Evolutionary conservation across 495 filamentous ascomycete genomes (phyloP).

Genomic region (Bacidia gigantensis): DNA sequence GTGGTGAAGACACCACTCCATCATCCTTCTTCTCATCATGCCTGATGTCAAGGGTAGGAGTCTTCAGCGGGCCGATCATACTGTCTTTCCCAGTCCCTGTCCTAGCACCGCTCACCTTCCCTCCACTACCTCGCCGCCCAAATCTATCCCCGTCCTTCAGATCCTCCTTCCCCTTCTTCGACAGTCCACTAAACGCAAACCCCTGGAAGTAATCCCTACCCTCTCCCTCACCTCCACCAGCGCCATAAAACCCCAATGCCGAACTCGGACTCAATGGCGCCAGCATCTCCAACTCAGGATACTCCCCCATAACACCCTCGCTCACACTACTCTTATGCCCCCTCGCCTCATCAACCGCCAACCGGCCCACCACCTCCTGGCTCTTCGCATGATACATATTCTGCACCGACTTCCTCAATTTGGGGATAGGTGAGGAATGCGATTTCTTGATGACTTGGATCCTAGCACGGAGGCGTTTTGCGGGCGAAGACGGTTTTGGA

Average conservation of each 20-base stretch:
- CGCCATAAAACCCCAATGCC: too few species aligned
- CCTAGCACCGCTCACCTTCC: not conserved
- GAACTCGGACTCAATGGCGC: constrained; percentile 1
- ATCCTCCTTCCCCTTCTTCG: not conserved
- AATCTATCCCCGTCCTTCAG: not conserved
- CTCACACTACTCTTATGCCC: constrained; percentile 10
- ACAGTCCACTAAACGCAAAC: not conserved
- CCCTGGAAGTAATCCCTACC: not conserved
- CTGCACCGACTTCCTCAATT: not conserved
- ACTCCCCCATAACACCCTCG: constrained; percentile 9
- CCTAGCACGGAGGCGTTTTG: not conserved
- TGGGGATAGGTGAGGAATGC: not conserved
- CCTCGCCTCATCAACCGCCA: constrained; percentile 11
- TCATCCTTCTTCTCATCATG: too few species aligned
- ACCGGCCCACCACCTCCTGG: constrained; percentile 5
- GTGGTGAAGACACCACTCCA: too few species aligned
- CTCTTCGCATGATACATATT: constrained; percentile 15
- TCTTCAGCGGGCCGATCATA: too few species aligned
- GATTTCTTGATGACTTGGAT: not conserved
- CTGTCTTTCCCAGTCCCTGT: not conserved
- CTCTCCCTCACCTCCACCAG: too few species aligned
- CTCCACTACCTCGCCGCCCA: not conserved
- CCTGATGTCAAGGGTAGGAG: too few species aligned
- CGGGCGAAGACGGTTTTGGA: not conserved
- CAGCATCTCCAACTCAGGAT: constrained; percentile 15